Evolutionary conservation across 2,329 filamentous ascomycete species (phyloP).

Genomic region (Nakataea oryzae): DNA sequence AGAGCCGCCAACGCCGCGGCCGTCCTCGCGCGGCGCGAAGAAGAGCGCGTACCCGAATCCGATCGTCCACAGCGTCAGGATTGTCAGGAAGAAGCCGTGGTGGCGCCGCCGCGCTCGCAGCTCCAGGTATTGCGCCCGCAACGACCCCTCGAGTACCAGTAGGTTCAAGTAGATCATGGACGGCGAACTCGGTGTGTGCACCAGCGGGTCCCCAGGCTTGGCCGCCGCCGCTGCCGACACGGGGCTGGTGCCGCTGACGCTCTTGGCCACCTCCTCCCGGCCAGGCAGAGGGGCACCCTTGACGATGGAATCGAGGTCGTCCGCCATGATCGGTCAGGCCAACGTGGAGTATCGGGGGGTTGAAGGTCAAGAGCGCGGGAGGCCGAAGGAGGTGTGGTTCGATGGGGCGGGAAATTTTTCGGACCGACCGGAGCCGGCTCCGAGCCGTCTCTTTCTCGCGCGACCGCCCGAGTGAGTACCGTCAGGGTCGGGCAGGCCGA

Average conservation of each 20-base stretch:
- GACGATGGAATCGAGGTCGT: constrained; percentile 76
- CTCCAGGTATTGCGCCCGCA: constrained; percentile 87
- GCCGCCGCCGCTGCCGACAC: constrained; percentile 26
- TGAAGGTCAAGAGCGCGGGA: neutral
- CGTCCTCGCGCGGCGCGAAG: constrained; percentile 91
- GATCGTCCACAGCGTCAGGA: constrained; percentile 70
- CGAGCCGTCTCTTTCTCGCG: neutral
- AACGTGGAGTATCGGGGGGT: neutral
- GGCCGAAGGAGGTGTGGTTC: neutral
- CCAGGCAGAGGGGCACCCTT: constrained; percentile 72
- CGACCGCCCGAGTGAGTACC: neutral
- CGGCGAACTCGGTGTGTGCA: constrained; percentile 76
- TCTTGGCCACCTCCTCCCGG: constrained; percentile 33
- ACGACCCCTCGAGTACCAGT: constrained; percentile 86
- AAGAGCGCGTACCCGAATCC: constrained; percentile 87
- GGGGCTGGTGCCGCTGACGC: constrained; percentile 21
- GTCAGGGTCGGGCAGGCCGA: neutral
- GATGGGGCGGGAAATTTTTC: neutral
- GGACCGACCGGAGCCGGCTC: neutral
- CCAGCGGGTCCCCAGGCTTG: constrained; percentile 59
- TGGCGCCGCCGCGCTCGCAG: constrained; percentile 79
- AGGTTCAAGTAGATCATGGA: constrained; percentile 98
- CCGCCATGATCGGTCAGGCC: constrained; percentile 39
- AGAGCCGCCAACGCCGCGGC: constrained; percentile 78
- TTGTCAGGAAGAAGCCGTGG: constrained; percentile 81